Base-by-base conservation (phyloP, 768 basidiomycete genomes). In the Suillus sp. region DNA sequence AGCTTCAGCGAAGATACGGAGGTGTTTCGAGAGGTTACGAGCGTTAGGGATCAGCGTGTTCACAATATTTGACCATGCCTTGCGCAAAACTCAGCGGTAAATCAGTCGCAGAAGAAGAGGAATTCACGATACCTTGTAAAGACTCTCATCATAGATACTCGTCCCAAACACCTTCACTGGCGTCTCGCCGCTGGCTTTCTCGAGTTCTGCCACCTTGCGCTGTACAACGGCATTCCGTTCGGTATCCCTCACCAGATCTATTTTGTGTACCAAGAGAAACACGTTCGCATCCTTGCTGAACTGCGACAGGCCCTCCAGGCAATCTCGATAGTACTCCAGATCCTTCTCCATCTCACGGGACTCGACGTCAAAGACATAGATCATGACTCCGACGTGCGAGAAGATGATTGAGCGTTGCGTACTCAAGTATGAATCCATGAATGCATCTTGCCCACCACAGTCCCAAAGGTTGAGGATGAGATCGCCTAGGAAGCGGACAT, bases 61-160 rank as follows among this genome's bases (percentile, higher is more conserved):
- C 18, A 99, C 95, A 64, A 99, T 96, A 66, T 88, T 89, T 22
- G 97, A 99, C 97, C 97, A 99, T 22, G 97, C 97, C 96, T 99
- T 61, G 40, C 11, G 54, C 38, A 25, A 60, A 32, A 20, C 13
- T 27, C n/a, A 62, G 73, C 50, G 59, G 59, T 42, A 56, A 62
- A 61, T 55, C n/a, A 27, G 34, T n/a, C 22, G 35, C 57, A 20
- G 64, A 62, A 53, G 38, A 27, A 32, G 45, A 51, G 42, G 3
- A 27, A 30, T 11, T 63, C 67, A 63, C 66, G 78, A 60, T 58
- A 89, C 96, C 84, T 91, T 95, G 82, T 99, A 99, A 55, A 99
- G 78, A 68, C 91, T 95, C 77, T 99, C 96, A 73, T 99, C 95
- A 77, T 95, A 97, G 67, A 99, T 99, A 72, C 91, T 95, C 20